Base-by-base conservation (phyloP, 1,284 basidiomycete genomes). In the Clitocybe nebularis region DNA sequence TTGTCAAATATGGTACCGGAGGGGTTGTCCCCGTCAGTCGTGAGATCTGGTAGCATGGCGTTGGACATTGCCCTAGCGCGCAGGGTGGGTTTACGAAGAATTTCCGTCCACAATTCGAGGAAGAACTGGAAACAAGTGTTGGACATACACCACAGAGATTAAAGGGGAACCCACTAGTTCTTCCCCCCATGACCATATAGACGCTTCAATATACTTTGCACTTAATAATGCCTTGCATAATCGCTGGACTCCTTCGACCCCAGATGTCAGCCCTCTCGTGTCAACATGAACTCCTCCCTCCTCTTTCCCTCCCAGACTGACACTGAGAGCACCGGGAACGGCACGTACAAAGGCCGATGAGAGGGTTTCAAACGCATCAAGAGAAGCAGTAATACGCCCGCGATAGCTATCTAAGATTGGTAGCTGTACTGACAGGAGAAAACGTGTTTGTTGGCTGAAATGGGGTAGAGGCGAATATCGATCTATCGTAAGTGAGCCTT, bases 341-440 rank as follows among this genome's bases (percentile, higher is more conserved):
- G 87, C 88, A 3, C 93, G 84, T 21, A 93, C 79, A 52, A 99
- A 83, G 0, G 85, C 80, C 13, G 87, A 90, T 1, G 91, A 90
- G 3, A 96, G 69, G 0, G 84, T 86, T 62, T 98, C 95, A 54
- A 97, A 97, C 0, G 93, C 93, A 54, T 97, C 93, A 7, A 98
- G 68, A 2, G 91, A 91, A 3, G 86, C 79, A 0, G 80, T 74
- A 57, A 99, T 83, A 10, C 93, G 82, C 6, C 72, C 65, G 44
- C 82, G 76, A 59, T 96, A 98, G 1, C 76, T 67, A 41, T 86
- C 77, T 5, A 98, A 67, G 2, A 97, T 64, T 0, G 93, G 93
- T 1, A 96, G 68, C 64, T 99, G 95, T 7, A 96, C 80, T 5
- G 75, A 71, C 28, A 86, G 74, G 40, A 98, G 74, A 67, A 98